phyloP scores from a whole-genome alignment of 2,329 filamentous ascomycete species.

The Fusarium sp. region DNA sequence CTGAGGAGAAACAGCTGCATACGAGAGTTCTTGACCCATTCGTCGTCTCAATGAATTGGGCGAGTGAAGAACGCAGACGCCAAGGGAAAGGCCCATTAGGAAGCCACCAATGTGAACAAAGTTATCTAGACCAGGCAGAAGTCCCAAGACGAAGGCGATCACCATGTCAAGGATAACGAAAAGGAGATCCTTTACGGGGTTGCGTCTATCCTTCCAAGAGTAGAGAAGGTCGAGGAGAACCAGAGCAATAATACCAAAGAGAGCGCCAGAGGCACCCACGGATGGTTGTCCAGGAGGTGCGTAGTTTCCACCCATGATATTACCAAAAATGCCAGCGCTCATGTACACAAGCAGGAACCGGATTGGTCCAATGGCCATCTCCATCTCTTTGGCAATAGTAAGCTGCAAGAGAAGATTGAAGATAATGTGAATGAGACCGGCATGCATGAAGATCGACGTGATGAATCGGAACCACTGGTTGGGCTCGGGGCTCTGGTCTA shows the following conservation, averaged over 20 bases:
- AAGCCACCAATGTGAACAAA: conserved; percentile 98
- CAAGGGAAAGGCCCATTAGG: conserved; percentile 87
- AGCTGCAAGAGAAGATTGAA: conserved; percentile 95
- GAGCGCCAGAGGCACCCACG: conserved; percentile 86
- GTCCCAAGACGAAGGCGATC: conserved; percentile 90
- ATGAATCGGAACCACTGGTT: conserved; percentile 99
- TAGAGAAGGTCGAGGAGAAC: conserved; percentile 91
- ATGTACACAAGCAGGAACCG: conserved; percentile 93
- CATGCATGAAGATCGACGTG: conserved; percentile 92
- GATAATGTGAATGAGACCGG: conserved; percentile 91
- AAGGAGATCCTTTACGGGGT: conserved; percentile 83
- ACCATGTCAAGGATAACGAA: conserved; percentile 87
- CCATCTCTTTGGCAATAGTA: conserved; percentile 91
- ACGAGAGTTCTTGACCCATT: conserved; percentile 77
- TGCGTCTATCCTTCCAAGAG: conserved; percentile 83
- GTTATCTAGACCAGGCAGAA: conserved; percentile 94
- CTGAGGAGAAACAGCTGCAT: conserved; percentile 71
- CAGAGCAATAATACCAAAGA: conserved; percentile 93
- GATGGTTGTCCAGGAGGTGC: conserved; percentile 84
- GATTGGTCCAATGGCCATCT: conserved; percentile 86
- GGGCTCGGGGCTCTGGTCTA: conserved; percentile 68
- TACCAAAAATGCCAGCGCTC: conserved; percentile 92
- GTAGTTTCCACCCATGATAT: conserved; percentile 94
- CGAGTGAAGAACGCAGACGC: conserved; percentile 88
- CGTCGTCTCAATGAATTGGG: conserved; percentile 81